phyloP scores from a whole-genome alignment of 2,329 filamentous ascomycete genomes.

The Penicillium sp. region DNA sequence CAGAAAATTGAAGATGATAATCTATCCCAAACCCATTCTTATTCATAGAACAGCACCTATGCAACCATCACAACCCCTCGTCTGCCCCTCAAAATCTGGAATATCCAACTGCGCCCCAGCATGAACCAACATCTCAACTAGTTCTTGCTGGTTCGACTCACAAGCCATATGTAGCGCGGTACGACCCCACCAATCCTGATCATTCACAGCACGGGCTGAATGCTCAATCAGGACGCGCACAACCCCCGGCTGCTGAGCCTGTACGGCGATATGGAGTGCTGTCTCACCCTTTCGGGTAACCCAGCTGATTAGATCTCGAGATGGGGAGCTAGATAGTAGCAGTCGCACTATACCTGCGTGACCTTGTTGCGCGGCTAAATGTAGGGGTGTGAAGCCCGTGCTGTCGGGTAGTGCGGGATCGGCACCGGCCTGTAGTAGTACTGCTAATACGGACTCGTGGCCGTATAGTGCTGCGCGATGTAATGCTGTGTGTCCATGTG shows the following conservation, averaged over 20 bases:
- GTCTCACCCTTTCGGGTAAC: slow-evolving; percentile 1
- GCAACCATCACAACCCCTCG: slow-evolving; percentile 5
- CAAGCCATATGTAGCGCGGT: slow-evolving; percentile 9
- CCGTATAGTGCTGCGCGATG: slow-evolving; percentile 3
- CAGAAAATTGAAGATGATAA: neutral
- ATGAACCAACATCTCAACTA: slow-evolving; percentile 8
- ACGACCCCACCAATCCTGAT: slow-evolving; percentile 1
- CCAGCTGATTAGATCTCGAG: neutral
- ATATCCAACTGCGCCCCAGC: slow-evolving; percentile 10
- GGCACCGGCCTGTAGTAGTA: slow-evolving; percentile 6
- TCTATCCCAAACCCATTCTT: neutral
- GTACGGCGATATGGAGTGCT: slow-evolving; percentile 6
- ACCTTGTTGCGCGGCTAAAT: slow-evolving; percentile 6
- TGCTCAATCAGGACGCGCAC: neutral
- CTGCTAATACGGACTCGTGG: slow-evolving; percentile 3
- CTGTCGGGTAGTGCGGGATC: slow-evolving; percentile 8
- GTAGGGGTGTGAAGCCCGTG: slow-evolving; percentile 6
- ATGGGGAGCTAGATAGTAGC: neutral
- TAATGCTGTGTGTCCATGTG: slow-evolving; percentile 4
- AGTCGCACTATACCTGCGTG: slow-evolving; percentile 1
- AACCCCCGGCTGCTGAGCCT: neutral
- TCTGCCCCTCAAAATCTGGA: slow-evolving; percentile 9
- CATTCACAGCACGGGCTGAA: slow-evolving; percentile 3
- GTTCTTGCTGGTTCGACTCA: slow-evolving; percentile 7
- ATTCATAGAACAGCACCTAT: neutral